A percentile compares a stretch with the other conserved stretches of the same genome.
These are phyloP conservation scores for Artemisia annua DNA, from an alignment of 129 eudicot species.

Conservation along the genomic window DNA sequence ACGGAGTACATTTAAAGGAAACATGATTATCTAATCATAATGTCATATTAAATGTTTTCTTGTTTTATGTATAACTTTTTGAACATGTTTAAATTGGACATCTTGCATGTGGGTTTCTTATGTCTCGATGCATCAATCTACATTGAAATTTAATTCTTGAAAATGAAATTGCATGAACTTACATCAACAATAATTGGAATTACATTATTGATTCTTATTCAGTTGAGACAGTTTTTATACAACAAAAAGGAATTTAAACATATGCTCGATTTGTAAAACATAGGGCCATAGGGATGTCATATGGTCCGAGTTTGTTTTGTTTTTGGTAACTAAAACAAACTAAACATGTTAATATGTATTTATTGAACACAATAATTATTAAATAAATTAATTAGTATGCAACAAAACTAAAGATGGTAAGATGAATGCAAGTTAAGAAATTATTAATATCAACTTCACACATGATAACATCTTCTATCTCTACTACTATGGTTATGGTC, in stretches of 20 bases:
- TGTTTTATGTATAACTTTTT: background rate
- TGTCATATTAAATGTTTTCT: background rate
- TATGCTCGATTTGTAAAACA: background rate
- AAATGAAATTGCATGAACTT: background rate
- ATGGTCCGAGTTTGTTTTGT: background rate
- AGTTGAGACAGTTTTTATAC: background rate
- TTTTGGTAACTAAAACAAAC: background rate
- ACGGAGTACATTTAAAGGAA: background rate
- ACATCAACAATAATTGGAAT: background rate
- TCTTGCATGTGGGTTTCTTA: conserved; percentile 4
- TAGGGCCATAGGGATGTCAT: background rate
- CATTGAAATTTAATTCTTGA: conserved; percentile 9
- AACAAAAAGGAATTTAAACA: background rate
- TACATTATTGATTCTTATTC: background rate
- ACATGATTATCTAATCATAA: background rate
- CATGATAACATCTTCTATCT: no score
- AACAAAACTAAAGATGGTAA: no score
- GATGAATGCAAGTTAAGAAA: no score
- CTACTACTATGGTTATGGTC: no score
- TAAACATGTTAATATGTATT: no score
- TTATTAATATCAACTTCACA: no score
- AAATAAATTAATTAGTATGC: no score
- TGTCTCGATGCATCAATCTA: conserved; percentile 19
- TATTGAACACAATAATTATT: no score
- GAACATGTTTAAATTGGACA: background rate